Conservation (phyloP, 345 rosid genomes). For the Mercurialis annua region DNA sequence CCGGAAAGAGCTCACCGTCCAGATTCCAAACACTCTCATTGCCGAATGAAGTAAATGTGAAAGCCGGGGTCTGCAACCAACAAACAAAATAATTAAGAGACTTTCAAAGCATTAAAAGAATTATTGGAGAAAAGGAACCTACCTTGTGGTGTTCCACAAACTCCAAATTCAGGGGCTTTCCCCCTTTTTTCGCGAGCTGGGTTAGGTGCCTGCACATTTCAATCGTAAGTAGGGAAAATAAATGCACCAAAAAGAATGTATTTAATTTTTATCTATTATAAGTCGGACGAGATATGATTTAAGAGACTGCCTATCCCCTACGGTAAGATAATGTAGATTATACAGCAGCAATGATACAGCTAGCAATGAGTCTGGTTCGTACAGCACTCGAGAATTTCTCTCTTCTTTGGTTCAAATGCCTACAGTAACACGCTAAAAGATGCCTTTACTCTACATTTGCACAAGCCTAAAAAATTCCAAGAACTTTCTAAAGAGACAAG, state of each 20-base stretch:
- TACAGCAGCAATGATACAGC: not conserved
- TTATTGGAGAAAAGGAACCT: slow-evolving; percentile 2
- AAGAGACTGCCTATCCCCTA: not conserved
- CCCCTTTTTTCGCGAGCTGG: slow-evolving; percentile 80
- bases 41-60: slow-evolving; percentile 76
- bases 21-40: slow-evolving; percentile 84
- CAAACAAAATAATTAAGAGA: slow-evolving; percentile 9
- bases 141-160: slow-evolving; percentile 95
- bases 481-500: not conserved
- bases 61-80: slow-evolving; percentile 63
- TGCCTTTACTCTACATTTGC: no score
- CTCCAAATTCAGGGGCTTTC: slow-evolving; percentile 68
- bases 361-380: no score
- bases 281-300: not conserved
- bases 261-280: not conserved
- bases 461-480: slow-evolving; percentile 2
- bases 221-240: not conserved
- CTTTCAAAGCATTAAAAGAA: not conserved
- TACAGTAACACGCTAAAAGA: not conserved
- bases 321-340: not conserved
- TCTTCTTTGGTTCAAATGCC: not conserved
- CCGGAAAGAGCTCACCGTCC: slow-evolving; percentile 91
- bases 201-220: slow-evolving; percentile 71
- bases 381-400: not conserved
- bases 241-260: not conserved